Evolutionary conservation across 306 rosid genomes (phyloP), one percentile per base, ranked within the genome.

Genomic region (Luffa aegyptiaca): DNA sequence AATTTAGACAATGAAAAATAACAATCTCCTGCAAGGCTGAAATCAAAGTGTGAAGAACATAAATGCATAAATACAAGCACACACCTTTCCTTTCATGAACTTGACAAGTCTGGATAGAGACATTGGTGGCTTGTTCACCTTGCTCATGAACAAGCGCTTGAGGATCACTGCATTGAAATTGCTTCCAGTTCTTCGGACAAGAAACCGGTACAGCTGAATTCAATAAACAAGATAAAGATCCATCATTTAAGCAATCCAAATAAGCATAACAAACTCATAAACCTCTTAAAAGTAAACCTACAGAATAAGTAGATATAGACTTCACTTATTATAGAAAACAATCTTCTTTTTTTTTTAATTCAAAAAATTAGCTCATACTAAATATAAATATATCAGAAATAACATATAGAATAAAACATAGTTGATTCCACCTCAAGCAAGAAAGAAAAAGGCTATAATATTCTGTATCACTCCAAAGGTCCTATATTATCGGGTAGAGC

Each of bases 101-200:
- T 86, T 84, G 70, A 89, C 86, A 86, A 92, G 82, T 82, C 89
- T 90, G 66, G 97, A 92, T 41, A 92, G 83, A 33, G 94, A 92
- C 44, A 92, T 88, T 70, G 97, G 97, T 21, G 94, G 84, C 86
- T 86, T 90, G 90, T 92, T 92, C 72, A 88, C 90, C 88, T 89
- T 92, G 89, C 95, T 90, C 97, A 92, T 92, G 82, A 92, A 89
- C 84, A 92, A 82, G 46, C 97, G 88, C 87, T 90, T 92, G 48
- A 90, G 95, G 14, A 92, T 85, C 11, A 92, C 97, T 14, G 90
- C 91, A 83, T 88, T 92, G 89, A 92, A 92, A 1, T 84, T 84
- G 86, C 97, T 93, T 49, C 90, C 90, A 71, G 97, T 91, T 85
- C 96, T 93, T 84, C 97, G 86, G 21, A 90, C 96, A 75, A 93